Base-by-base conservation (phyloP, 2,329 filamentous ascomycete species). In the Phaeoacremonium minimum region DNA sequence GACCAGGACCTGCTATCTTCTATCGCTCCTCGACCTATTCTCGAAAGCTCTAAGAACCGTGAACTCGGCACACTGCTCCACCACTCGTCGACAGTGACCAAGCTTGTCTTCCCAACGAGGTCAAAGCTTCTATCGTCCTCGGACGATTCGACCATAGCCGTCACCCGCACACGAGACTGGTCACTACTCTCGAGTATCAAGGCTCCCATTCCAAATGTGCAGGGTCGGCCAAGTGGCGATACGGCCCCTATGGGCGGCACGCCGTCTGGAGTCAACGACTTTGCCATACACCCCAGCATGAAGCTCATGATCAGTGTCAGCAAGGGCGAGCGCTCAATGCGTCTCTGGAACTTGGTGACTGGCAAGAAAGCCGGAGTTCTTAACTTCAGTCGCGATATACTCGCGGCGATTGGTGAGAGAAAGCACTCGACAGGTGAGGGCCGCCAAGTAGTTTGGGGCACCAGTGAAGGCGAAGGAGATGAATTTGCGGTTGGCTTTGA, bases 241-340 rank as follows among this genome's bases (percentile, higher is more conserved):
- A 97, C 91, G 14, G 88, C 89, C 7, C 82, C 85, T 3, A 76
- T 83, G 9, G 89, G 88, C 14, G 85, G 81, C 32, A 79, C 85
- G 17, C 90, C 90, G 1, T 78, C 83, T n/a, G 93, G 93, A 14
- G 80, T 97, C 48, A 97, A 95, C 58, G 87, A 90, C 58, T 95
- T 98, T 58, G 88, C 91, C 3, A 85, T 98, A 17, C 93, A 98
- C 58, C 91, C 93, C 1, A 94, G 87, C 58, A 87, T 95, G 76
- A 97, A 96, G 66, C 70, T 98, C 34, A 95, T 97, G 87, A 80
- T 98, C 42, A 94, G 80, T 49, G 89, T 97, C 7, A 85, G 87
- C 48, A 87, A 84, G 51, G 89, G 89, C 46, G 93, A 98, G 66
- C 82, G 80, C 46, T 88, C 83, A 53, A 94, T 98, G 86, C 73